phyloP scores from a whole-genome alignment of 805 yeast species.

The Candida sanyiensis region DNA sequence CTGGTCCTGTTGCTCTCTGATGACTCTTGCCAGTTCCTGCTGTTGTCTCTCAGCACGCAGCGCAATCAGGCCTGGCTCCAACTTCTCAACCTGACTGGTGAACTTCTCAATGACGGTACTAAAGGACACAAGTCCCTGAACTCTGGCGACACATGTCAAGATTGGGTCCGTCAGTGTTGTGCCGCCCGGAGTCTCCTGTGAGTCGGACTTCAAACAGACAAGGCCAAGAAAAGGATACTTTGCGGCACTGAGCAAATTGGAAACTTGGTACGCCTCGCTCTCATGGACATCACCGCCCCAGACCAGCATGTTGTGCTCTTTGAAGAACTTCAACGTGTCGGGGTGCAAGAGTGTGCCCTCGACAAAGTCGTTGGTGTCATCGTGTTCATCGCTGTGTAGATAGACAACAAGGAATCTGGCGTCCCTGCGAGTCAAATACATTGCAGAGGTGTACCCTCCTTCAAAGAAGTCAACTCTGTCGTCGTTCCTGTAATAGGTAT shows the following conservation, averaged over 20 bases:
- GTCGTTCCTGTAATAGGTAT: constrained; percentile 34
- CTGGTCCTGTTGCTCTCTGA: constrained; percentile 68
- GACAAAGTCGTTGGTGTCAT: constrained; percentile 49
- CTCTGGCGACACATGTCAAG: constrained; percentile 52
- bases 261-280: constrained; percentile 79
- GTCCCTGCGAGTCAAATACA: constrained; percentile 61
- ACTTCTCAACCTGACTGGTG: constrained; percentile 44
- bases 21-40: constrained; percentile 47
- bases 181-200: constrained; percentile 51
- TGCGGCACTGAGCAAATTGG: constrained; percentile 65
- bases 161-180: constrained; percentile 47
- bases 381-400: constrained; percentile 68
- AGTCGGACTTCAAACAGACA: constrained; percentile 55
- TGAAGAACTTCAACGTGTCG: constrained; percentile 41
- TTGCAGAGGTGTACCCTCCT: constrained; percentile 78
- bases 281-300: constrained; percentile 90
- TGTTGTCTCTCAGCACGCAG: constrained; percentile 62
- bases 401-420: constrained; percentile 70
- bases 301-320: constrained; percentile 48
- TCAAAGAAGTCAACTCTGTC: constrained; percentile 39
- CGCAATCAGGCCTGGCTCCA: constrained; percentile 53
- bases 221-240: constrained; percentile 80
- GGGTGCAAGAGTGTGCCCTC: constrained; percentile 48
- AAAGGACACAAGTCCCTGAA: constrained; percentile 51
- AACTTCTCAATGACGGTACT: constrained; percentile 39